phyloP scores from a whole-genome alignment of 78 protist species.

The Isochrysis galbana region DNA sequence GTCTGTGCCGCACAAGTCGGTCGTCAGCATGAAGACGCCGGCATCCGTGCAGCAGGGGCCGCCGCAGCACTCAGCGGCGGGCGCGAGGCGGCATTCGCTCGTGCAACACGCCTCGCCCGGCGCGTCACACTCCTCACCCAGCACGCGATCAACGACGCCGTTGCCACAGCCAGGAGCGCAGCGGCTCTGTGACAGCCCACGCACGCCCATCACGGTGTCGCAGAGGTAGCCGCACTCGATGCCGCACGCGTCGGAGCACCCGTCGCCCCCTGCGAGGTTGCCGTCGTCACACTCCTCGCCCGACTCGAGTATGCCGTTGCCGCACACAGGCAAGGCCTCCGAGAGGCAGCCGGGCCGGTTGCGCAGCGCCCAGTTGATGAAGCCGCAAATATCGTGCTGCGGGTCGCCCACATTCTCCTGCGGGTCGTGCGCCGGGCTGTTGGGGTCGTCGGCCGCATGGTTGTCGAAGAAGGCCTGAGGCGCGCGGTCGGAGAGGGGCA shows the following conservation, averaged over 20 bases:
- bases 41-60: background rate
- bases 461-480: too few relatives aligned
- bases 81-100: background rate
- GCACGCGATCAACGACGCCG: background rate
- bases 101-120: background rate
- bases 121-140: background rate
- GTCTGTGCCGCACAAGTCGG: background rate
- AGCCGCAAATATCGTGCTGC: too few relatives aligned
- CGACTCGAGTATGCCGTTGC: background rate
- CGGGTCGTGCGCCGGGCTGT: too few relatives aligned
- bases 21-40: background rate
- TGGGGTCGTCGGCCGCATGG: too few relatives aligned
- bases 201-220: background rate
- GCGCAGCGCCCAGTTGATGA: background rate
- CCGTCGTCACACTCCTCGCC: constrained; percentile 26
- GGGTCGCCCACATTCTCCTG: too few relatives aligned
- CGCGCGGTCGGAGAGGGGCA: too few relatives aligned
- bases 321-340: background rate
- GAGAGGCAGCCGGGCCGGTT: background rate
- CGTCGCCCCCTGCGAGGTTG: background rate
- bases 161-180: background rate
- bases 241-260: background rate
- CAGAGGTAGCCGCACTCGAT: constrained; percentile 19
- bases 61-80: background rate
- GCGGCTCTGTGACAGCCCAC: background rate